These are phyloP conservation scores for Lyophyllum shimeji DNA, from an alignment of 768 basidiomycete genomes.

Conservation along the genomic window DNA sequence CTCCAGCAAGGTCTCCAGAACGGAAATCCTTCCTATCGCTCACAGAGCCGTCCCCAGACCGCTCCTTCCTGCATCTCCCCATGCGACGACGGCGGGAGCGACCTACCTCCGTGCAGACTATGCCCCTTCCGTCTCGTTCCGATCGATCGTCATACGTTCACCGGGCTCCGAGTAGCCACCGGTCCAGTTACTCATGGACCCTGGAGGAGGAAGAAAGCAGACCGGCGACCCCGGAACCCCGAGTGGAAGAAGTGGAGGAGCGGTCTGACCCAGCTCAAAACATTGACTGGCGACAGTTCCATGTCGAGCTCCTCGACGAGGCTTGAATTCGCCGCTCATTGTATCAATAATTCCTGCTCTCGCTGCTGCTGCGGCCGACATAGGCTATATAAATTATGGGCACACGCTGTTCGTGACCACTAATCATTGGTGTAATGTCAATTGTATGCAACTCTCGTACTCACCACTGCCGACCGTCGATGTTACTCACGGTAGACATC, in stretches of 20 bases:
- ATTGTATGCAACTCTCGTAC: neutral
- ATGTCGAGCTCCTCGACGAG: constrained; percentile 37
- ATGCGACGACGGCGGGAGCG: constrained; percentile 22
- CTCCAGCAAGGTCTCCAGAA: constrained; percentile 23
- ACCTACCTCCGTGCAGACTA: constrained; percentile 30
- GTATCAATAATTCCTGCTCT: neutral
- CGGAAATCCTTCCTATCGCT: constrained; percentile 44
- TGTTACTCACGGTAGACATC: neutral
- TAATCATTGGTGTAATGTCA: neutral
- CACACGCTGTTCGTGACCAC: neutral
- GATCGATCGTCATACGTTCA: constrained; percentile 30
- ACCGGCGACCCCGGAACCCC: constrained; percentile 17
- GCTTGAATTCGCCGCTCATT: neutral
- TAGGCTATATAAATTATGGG: too few relatives aligned
- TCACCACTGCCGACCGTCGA: neutral
- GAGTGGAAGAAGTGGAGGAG: constrained; percentile 25
- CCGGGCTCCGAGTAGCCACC: constrained; percentile 25
- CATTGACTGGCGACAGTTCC: constrained; percentile 61
- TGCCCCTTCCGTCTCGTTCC: constrained; percentile 28
- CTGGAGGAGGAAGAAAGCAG: constrained; percentile 36
- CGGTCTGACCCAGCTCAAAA: constrained; percentile 35
- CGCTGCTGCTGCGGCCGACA: too few relatives aligned
- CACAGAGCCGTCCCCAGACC: constrained; percentile 31
- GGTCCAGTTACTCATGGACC: constrained; percentile 36
- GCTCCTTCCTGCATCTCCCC: constrained; percentile 20